Evolutionary conservation across 164 flowering plant genomes (phyloP).

Genomic region (Euptelea pleiosperma): DNA sequence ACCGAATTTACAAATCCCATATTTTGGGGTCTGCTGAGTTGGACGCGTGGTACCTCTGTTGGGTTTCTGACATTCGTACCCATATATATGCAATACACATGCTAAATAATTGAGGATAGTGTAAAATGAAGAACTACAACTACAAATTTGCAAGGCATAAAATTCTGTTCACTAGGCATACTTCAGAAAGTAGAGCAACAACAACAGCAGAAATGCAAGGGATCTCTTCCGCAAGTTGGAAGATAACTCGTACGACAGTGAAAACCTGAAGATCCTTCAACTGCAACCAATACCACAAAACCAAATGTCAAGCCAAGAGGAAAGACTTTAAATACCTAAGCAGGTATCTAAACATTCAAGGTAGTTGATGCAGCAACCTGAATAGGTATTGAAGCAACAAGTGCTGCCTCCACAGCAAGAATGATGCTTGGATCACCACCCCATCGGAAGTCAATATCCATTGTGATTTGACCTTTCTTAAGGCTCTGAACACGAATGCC

Average conservation of each 20-base stretch:
- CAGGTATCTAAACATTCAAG: background rate
- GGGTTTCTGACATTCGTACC: too few species aligned
- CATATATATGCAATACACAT: background rate
- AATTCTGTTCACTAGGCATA: constrained; percentile 19
- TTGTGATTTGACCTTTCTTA: constrained; percentile 91
- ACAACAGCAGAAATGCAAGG: constrained; percentile 99
- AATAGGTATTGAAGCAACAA: constrained; percentile 92
- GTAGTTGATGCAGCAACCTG: constrained; percentile 54
- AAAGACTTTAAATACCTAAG: constrained; percentile 1
- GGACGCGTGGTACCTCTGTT: too few species aligned
- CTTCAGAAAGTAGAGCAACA: constrained; percentile 94
- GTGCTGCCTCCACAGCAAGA: constrained; percentile 92
- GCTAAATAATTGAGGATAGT: background rate
- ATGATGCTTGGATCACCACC: constrained; percentile 98
- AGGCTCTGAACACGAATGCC: constrained; percentile 96
- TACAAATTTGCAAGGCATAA: background rate
- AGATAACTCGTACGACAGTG: constrained; percentile 87
- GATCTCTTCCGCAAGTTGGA: constrained; percentile 96
- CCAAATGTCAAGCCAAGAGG: background rate
- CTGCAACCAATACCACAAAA: constrained; percentile 38
- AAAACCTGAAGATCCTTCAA: constrained; percentile 97
- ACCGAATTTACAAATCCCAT: too few species aligned
- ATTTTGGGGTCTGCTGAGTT: too few species aligned
- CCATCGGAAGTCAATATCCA: constrained; percentile 97
- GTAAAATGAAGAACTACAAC: too few species aligned